Conservation (phyloP, 306 rosid species). For the Nissolia schottii region DNA sequence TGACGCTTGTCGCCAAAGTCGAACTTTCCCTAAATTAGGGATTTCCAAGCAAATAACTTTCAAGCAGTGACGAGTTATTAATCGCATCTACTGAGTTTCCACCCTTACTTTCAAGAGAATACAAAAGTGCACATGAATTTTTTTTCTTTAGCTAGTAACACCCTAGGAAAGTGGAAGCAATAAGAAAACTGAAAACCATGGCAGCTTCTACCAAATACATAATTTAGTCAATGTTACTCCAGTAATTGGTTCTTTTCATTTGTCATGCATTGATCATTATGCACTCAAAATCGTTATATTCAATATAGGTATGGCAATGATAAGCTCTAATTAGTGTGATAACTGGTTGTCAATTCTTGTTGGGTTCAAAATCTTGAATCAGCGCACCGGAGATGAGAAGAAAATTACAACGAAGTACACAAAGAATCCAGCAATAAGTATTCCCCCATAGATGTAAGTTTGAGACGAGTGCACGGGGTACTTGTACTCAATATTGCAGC, state of each 20-base stretch:
- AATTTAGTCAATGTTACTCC: conserved; percentile 17
- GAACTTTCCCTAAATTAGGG: no score
- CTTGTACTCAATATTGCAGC: conserved; percentile 83
- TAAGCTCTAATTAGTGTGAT: not conserved
- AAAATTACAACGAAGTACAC: conserved; percentile 88
- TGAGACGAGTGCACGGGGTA: conserved; percentile 79
- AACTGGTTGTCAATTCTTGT: not conserved
- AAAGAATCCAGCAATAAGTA: conserved; percentile 83
- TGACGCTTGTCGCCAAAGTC: not conserved
- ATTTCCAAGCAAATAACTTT: no score
- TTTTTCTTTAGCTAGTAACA: conserved; percentile 17
- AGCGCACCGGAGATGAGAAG: conserved; percentile 83
- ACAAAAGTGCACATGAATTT: not conserved
- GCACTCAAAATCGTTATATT: conserved; percentile 14
- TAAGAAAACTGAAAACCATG: not conserved
- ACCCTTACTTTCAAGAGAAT: not conserved
- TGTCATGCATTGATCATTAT: conserved; percentile 20
- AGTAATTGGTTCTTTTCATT: conserved; percentile 18
- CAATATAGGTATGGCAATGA: not conserved
- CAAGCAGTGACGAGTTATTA: no score
- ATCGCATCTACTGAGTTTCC: not conserved
- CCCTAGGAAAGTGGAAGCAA: not conserved
- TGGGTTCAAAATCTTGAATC: conserved; percentile 23
- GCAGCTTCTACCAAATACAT: conserved; percentile 6
- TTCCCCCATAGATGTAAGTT: conserved; percentile 82